A percentile compares a stretch with the other conserved stretches of the same genome.
phyloP scores from a whole-genome alignment of 306 rosid species.

The Heteromeles arbutifolia region DNA sequence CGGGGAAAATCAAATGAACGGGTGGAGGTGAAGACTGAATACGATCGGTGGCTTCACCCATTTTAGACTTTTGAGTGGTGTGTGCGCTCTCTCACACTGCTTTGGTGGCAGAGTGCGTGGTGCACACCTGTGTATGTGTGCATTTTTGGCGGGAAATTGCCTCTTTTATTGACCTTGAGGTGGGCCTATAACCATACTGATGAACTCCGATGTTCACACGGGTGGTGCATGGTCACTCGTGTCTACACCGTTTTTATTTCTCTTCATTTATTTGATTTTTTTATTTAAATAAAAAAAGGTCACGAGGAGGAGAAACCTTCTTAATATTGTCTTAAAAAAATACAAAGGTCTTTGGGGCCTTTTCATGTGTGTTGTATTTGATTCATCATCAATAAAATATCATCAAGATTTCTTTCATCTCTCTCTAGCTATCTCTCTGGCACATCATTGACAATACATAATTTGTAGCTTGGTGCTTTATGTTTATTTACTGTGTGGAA shows the following conservation, averaged over 20 bases:
- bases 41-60: not conserved
- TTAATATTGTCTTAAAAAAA: not conserved
- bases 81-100: conserved; percentile 23
- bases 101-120: conserved; percentile 18
- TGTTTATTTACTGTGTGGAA: conserved; percentile 13
- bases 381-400: conserved; percentile 38
- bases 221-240: conserved; percentile 48
- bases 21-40: not conserved
- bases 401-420: conserved; percentile 8
- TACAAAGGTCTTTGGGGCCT: conserved; percentile 85
- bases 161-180: conserved; percentile 30
- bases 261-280: conserved; percentile 11
- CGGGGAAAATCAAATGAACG: not conserved
- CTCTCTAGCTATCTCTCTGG: not conserved
- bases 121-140: conserved; percentile 34
- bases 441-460: conserved; percentile 46
- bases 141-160: conserved; percentile 50
- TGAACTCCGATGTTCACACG: conserved; percentile 33
- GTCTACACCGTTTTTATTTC: conserved; percentile 16
- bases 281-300: not conserved
- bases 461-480: conserved; percentile 49
- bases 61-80: conserved; percentile 29
- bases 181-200: conserved; percentile 34
- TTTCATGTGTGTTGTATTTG: conserved; percentile 53
- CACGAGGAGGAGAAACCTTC: not conserved